phyloP scores from a whole-genome alignment of 352 stramenopile species.

The Phytophthora ramorum region DNA sequence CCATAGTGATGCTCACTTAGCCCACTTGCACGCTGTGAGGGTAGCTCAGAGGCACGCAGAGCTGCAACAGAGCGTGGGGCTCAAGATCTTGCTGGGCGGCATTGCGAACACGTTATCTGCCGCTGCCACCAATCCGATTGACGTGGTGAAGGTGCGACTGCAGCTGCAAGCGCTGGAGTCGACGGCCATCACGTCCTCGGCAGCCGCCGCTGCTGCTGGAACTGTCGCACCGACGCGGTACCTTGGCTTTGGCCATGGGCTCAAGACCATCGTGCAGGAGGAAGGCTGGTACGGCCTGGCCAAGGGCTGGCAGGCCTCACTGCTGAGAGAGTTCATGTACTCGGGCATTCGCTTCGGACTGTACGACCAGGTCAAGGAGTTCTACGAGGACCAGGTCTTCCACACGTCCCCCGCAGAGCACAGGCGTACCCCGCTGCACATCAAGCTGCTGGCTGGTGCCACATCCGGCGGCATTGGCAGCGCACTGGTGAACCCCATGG shows the following conservation, averaged over 20 bases:
- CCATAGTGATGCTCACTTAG: constrained; percentile 34
- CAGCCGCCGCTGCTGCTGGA: constrained; percentile 43
- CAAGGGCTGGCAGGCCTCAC: constrained; percentile 68
- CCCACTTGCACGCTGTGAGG: constrained; percentile 33
- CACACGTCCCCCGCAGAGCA: constrained; percentile 42
- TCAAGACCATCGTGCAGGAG: constrained; percentile 61
- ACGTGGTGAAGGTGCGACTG: constrained; percentile 73
- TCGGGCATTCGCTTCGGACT: constrained; percentile 80
- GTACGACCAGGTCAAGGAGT: constrained; percentile 82
- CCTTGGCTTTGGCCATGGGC: constrained; percentile 59
- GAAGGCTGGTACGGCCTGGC: constrained; percentile 65
- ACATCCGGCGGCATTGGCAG: constrained; percentile 69
- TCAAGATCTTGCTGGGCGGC: constrained; percentile 70
- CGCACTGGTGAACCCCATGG: constrained; percentile 79
- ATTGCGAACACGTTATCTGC: constrained; percentile 68
- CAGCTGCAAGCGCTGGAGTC: constrained; percentile 63
- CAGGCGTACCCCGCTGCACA: constrained; percentile 55
- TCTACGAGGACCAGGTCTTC: constrained; percentile 64
- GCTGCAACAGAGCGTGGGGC: constrained; percentile 59
- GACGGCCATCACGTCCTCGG: constrained; percentile 22
- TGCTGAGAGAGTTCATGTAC: constrained; percentile 80
- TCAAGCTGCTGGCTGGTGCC: constrained; percentile 72
- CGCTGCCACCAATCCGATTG: constrained; percentile 64
- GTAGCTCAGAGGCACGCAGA: constrained; percentile 46
- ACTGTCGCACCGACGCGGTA: constrained; percentile 51